Conservation (phyloP, 257 asterid genomes). For the Solanum microdontum region DNA sequence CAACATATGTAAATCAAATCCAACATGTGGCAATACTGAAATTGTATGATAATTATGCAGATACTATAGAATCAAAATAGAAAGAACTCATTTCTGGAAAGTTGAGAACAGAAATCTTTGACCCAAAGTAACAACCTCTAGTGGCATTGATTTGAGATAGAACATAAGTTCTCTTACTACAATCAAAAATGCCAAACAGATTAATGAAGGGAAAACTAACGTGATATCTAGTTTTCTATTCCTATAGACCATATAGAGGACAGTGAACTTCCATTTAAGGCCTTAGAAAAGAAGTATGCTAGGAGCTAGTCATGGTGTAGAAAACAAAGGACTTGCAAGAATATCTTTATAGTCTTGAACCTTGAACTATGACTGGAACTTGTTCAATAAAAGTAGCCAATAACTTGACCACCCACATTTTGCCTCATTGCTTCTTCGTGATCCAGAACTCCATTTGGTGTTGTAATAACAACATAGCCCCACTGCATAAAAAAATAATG, state of each 20-base stretch:
- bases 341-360: neutral
- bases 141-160: neutral
- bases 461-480: constrained; percentile 39
- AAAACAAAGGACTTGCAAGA: neutral
- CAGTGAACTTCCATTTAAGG: neutral
- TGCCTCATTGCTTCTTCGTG: constrained; percentile 85
- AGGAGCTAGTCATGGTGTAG: neutral
- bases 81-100: neutral
- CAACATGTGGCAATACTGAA: neutral
- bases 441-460: constrained; percentile 65
- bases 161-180: neutral
- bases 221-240: neutral
- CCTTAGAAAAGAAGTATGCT: neutral
- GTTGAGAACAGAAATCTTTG: neutral
- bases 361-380: neutral
- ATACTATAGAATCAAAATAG: neutral
- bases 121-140: neutral
- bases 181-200: neutral
- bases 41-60: neutral
- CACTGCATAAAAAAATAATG: constrained; percentile 32
- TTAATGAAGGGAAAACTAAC: neutral
- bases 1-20: neutral
- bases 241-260: neutral
- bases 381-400: constrained; percentile 69
- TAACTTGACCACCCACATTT: constrained; percentile 87